A percentile compares a stretch with the other conserved stretches of the same genome.
phyloP scores from a whole-genome alignment of 208 protist species.

The Trichomonas tenax region DNA sequence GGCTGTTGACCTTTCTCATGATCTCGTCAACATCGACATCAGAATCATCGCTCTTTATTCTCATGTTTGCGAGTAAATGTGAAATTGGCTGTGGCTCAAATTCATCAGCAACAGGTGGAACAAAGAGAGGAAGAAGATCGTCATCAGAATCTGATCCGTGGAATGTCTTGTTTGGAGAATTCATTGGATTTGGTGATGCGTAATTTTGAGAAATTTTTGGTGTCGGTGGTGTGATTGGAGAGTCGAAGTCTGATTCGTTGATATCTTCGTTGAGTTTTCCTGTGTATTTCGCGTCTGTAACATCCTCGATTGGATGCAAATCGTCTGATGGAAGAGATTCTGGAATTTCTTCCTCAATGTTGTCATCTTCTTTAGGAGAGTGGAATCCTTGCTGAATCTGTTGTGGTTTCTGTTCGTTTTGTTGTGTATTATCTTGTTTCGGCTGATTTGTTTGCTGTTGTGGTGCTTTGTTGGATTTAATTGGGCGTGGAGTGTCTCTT shows the following conservation, averaged over 20 bases:
- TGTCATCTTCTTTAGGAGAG: neutral
- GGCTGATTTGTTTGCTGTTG: neutral
- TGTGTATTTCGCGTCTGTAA: neutral
- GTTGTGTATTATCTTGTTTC: neutral
- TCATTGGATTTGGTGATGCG: neutral
- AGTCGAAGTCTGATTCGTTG: neutral
- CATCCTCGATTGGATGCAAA: neutral
- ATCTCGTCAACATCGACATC: neutral
- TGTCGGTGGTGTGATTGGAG: neutral
- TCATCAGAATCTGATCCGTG: neutral
- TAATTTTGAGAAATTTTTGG: neutral
- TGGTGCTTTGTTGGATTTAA: neutral
- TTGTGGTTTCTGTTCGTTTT: neutral
- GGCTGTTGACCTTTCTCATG: neutral
- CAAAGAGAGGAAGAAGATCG: neutral
- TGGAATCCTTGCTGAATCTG: neutral
- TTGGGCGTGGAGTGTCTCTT: neutral
- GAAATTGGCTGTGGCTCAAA: neutral
- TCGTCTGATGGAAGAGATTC: neutral
- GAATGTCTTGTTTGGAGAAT: neutral
- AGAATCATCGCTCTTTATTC: neutral
- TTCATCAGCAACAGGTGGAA: neutral
- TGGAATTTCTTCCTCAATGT: neutral
- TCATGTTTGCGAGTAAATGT: neutral
- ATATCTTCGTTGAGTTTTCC: neutral